phyloP scores from a whole-genome alignment of 805 yeast genomes.

The Wickerhamiella nectarea region DNA sequence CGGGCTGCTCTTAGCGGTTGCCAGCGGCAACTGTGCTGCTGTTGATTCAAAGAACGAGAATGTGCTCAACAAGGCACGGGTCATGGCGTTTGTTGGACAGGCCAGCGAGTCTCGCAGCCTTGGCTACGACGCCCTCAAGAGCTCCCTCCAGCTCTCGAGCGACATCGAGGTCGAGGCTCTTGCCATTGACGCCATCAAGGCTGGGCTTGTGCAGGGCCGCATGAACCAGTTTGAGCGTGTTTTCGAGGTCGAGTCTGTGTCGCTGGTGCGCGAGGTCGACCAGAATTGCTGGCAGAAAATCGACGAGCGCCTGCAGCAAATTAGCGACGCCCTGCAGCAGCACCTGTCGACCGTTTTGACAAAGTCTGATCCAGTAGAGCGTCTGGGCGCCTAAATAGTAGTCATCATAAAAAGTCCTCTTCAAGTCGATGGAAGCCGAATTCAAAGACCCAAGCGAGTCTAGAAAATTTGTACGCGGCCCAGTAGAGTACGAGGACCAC shows the following conservation, averaged over 20 bases:
- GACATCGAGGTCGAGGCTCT: conserved; percentile 28
- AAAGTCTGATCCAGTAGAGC: not conserved
- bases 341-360: conserved; percentile 4
- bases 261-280: conserved; percentile 27
- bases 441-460: conserved; percentile 9
- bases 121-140: conserved; percentile 25
- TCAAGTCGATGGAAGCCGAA: conserved; percentile 9
- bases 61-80: conserved; percentile 20
- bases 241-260: conserved; percentile 28
- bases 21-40: conserved; percentile 23
- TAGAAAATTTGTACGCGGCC: conserved; percentile 9
- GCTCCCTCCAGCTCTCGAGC: conserved; percentile 21
- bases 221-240: conserved; percentile 29
- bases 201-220: conserved; percentile 31
- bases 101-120: conserved; percentile 19
- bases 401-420: too few relatives aligned
- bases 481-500: conserved; percentile 10
- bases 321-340: conserved; percentile 26
- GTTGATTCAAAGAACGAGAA: conserved; percentile 10
- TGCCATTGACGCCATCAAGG: conserved; percentile 31
- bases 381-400: not conserved
- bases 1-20: conserved; percentile 21
- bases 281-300: conserved; percentile 28
- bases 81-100: conserved; percentile 22
- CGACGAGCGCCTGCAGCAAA: conserved; percentile 24